Conservation (phyloP, 1,284 basidiomycete genomes). For the Moesziomyces aphidis region DNA sequence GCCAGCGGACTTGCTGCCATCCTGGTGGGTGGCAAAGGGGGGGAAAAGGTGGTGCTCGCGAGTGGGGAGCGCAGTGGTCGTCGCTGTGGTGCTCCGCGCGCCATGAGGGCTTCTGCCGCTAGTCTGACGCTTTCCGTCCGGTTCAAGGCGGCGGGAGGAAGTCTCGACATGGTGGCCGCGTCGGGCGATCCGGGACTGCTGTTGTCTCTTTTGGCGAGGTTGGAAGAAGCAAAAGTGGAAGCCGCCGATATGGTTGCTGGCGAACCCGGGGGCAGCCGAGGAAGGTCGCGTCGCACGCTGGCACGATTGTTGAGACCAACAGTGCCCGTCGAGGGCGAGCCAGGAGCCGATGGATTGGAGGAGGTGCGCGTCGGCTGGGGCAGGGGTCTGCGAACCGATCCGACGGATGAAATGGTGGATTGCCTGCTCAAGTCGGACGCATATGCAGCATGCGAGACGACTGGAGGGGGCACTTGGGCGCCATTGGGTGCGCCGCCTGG, state of each 20-base stretch:
- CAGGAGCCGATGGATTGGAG: slow-evolving; percentile 37
- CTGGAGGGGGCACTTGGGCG: background rate
- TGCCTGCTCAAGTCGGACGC: slow-evolving; percentile 34
- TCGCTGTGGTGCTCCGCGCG: slow-evolving; percentile 50
- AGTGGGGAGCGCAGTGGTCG: slow-evolving; percentile 39
- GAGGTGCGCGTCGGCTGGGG: slow-evolving; percentile 44
- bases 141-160: slow-evolving; percentile 38
- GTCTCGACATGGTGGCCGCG: slow-evolving; percentile 18
- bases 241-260: slow-evolving; percentile 35
- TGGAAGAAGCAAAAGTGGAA: slow-evolving; percentile 18
- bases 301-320: slow-evolving; percentile 22
- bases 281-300: slow-evolving; percentile 40
- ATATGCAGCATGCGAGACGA: slow-evolving; percentile 15
- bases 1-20: slow-evolving; percentile 13
- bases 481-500: slow-evolving; percentile 13
- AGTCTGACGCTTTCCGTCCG: slow-evolving; percentile 54
- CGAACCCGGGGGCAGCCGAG: slow-evolving; percentile 35
- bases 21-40: slow-evolving; percentile 25
- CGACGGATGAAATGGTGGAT: slow-evolving; percentile 44
- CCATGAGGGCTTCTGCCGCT: slow-evolving; percentile 62
- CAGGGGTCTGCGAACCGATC: slow-evolving; percentile 36
- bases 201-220: slow-evolving; percentile 10
- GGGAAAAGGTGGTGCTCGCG: slow-evolving; percentile 42
- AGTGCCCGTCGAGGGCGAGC: slow-evolving; percentile 21
- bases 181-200: slow-evolving; percentile 30